Base-by-base conservation (phyloP, 148 eudicot genomes). In the Talinum fruticosum region DNA sequence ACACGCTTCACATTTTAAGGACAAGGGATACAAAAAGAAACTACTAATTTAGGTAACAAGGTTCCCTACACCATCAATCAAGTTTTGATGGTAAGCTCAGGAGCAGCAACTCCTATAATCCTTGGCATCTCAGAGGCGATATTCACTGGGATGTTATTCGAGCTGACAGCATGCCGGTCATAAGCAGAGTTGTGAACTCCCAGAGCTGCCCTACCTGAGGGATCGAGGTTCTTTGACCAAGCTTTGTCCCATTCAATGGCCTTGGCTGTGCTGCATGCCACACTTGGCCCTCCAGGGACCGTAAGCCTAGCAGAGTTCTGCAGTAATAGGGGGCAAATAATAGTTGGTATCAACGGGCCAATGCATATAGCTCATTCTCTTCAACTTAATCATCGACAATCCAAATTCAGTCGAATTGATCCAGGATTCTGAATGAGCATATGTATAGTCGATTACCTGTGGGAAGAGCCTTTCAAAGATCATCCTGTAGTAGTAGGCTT, bases 251-350 rank as follows among this genome's bases (percentile, higher is more conserved):
- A 95, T 82, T 88, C 96, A 19, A 91, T 82, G 0, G 96, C 96
- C 74, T 89, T 90, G 28, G 99, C 93, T 10, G 99, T 91, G 86
- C 97, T 93, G 75, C 97, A 93, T 0, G 97, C 95, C 29, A 96
- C 78, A 24, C 91, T 91, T 26, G 97, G 92, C 49, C 99, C 97
- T 32, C 99, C 97, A 0, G 97, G 97, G 53, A 96, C 97, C 0
- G 95, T 91, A 23, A 87, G 83, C 23, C 74, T 82, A 12, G 99
- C 98, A 34, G 99, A 78, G 69, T 90, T 93, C 97, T 96, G 88
- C 84, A 82, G 30, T 28, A 29, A 8, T 34, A 14, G 45, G 10
- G 30, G 0, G 47, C 12, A 41, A 14, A 41, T 41, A 12, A 41
- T 41, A 12, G 7, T n/a, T n/a, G n/a, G n/a, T n/a, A n/a, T n/a